Base-by-base conservation (phyloP, 1,284 basidiomycete species). In the Apiotrichum laibachii region DNA sequence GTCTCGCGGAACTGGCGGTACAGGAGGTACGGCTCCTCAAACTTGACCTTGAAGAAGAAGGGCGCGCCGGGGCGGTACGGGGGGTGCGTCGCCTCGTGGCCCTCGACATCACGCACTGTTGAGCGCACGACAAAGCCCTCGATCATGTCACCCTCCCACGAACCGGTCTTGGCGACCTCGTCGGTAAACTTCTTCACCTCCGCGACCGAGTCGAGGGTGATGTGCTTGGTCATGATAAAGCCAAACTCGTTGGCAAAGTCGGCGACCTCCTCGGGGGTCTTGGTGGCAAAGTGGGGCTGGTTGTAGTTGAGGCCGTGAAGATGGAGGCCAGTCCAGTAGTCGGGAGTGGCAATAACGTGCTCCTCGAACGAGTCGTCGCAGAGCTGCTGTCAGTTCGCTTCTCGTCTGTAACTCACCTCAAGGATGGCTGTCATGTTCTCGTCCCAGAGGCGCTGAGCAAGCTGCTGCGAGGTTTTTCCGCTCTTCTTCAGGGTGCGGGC, bases 21-120 rank as follows among this genome's bases (percentile, higher is more conserved):
- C 86, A 96, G 95, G 81, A 98, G 86, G 75, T 99, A 99, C 0
- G 95, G 95, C 74, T 99, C 92, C 77, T 98, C 93, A 75, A 97
- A 99, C 77, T 99, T 99, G 80, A 99, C 85, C 77, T 99, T 99
- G 86, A 97, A 99, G 83, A 99, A 98, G 82, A 98, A 96, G 0
- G 90, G 87, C 8, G 90, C 86, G 16, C 89, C 89, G 0, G 86
- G 78, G 0, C 81, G 76, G 71, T 94, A 94, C 0, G 91, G 92
- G 11, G 85, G 83, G 60, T 61, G 39, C 18, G 69, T 71, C 44
- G 70, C 67, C n/a, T 70, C 70, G 9, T 57, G 40, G 2, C 49
- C 55, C n/a, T 59, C 33, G 7, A 53, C 51, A 9, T 70, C 56
- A 22, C 80, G 73, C 62, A 92, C 85, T 52, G 82, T 83, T 2